Conservation (phyloP, 345 rosid species). For the Isatis tinctoria region DNA sequence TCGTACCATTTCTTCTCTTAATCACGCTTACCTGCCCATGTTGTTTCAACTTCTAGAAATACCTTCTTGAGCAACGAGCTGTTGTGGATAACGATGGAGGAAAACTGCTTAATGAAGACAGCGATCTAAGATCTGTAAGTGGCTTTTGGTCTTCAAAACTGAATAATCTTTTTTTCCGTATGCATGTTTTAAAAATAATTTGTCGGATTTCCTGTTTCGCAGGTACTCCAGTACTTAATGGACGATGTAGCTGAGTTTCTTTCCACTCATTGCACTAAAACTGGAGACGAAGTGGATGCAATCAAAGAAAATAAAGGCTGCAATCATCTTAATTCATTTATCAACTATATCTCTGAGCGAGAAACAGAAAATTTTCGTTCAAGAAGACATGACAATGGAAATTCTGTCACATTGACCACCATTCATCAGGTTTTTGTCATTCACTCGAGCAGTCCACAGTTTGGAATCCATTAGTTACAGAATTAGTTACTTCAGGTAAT, state of each 20-base stretch:
- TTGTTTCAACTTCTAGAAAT: slow-evolving; percentile 48
- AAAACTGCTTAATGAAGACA: slow-evolving; percentile 87
- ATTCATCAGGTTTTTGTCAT: slow-evolving; percentile 76
- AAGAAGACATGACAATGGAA: slow-evolving; percentile 66
- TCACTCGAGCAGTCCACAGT: not conserved
- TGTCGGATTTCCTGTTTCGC: slow-evolving; percentile 27
- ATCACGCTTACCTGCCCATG: not conserved
- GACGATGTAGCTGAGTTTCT: slow-evolving; percentile 83
- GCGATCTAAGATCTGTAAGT: slow-evolving; percentile 92
- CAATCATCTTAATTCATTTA: slow-evolving; percentile 49
- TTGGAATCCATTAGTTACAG: slow-evolving; percentile 8
- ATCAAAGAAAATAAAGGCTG: slow-evolving; percentile 56
- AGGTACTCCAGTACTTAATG: slow-evolving; percentile 87
- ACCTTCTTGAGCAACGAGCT: slow-evolving; percentile 93
- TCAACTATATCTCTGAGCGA: slow-evolving; percentile 57
- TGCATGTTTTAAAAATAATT: slow-evolving; percentile 1
- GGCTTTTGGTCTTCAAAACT: slow-evolving; percentile 18
- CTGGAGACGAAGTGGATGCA: slow-evolving; percentile 34
- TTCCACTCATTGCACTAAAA: slow-evolving; percentile 38
- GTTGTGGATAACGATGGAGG: slow-evolving; percentile 78
- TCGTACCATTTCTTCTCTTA: not conserved
- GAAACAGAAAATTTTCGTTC: slow-evolving; percentile 71
- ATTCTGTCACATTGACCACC: slow-evolving; percentile 88
- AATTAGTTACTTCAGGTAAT: slow-evolving; percentile 4
- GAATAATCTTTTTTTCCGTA: not conserved